Conservation (phyloP, 176 grass and related monocot species). For the Hordeum marinum region DNA sequence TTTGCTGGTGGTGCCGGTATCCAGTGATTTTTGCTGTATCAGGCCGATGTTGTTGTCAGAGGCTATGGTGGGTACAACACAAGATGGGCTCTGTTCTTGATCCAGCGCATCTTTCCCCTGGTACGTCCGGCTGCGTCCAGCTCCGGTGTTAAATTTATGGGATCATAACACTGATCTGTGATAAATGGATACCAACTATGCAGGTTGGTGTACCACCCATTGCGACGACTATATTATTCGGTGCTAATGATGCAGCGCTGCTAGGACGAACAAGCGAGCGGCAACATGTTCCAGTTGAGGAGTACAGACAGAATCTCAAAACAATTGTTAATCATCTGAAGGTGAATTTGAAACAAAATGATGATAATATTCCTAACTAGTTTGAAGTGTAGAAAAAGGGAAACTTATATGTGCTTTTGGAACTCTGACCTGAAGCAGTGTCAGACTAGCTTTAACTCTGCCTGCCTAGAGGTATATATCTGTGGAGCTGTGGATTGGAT, state of each 20-base stretch:
- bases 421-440: neutral
- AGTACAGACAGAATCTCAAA: constrained; percentile 74
- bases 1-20: neutral
- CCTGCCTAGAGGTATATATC: neutral
- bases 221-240: constrained; percentile 75
- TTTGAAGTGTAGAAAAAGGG: neutral
- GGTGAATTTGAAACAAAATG: constrained; percentile 7
- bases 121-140: constrained; percentile 17
- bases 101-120: constrained; percentile 61
- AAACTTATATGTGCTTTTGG: neutral
- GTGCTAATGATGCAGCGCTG: constrained; percentile 79
- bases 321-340: constrained; percentile 68
- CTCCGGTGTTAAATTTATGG: neutral
- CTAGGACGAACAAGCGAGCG: constrained; percentile 47
- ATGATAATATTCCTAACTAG: neutral
- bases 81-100: constrained; percentile 86
- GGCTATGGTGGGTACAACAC: constrained; percentile 92
- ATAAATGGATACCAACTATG: neutral
- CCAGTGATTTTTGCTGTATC: neutral
- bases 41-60: constrained; percentile 80
- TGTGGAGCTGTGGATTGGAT: neutral
- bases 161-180: neutral
- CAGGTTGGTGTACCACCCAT: constrained; percentile 35
- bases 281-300: constrained; percentile 66
- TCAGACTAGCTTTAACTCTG: neutral